A percentile compares a stretch with the other conserved stretches of the same genome.
Evolutionary conservation across 768 basidiomycete species (phyloP).

Genomic region (Psilocybe sp.): DNA sequence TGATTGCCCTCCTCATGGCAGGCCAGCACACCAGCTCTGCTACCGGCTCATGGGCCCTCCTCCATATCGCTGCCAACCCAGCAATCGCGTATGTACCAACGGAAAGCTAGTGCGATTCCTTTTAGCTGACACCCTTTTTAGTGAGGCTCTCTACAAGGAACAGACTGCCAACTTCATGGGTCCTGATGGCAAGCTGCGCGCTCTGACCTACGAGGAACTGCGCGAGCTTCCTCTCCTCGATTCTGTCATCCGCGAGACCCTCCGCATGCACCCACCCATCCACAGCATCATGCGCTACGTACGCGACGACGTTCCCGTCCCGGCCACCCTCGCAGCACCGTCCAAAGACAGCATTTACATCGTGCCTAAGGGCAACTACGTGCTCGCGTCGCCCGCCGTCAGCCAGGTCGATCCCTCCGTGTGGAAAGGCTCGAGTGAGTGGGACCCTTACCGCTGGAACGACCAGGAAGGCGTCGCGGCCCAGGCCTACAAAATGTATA

Average conservation of each 20-base stretch:
- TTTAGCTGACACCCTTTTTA: constrained; percentile 25
- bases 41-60: constrained; percentile 84
- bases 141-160: constrained; percentile 84
- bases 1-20: constrained; percentile 99
- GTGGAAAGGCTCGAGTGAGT: constrained; percentile 71
- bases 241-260: constrained; percentile 88
- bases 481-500: constrained; percentile 72
- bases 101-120: not conserved
- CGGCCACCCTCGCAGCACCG: constrained; percentile 75
- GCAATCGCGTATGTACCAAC: constrained; percentile 63
- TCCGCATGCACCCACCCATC: constrained; percentile 92
- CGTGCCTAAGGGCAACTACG: constrained; percentile 86
- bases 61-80: constrained; percentile 78
- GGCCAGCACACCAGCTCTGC: constrained; percentile 98
- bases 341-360: constrained; percentile 73
- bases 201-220: constrained; percentile 84
- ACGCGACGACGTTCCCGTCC: constrained; percentile 80
- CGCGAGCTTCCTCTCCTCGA: constrained; percentile 82
- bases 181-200: constrained; percentile 75
- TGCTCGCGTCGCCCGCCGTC: constrained; percentile 85
- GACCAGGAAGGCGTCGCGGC: constrained; percentile 83
- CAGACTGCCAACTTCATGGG: constrained; percentile 80
- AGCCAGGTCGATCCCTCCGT: constrained; percentile 82
- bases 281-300: constrained; percentile 96
- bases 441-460: constrained; percentile 84